These are phyloP conservation scores for Planoprotostelium fungivorum DNA, from an alignment of 78 protist genomes.

Conservation along the genomic window DNA sequence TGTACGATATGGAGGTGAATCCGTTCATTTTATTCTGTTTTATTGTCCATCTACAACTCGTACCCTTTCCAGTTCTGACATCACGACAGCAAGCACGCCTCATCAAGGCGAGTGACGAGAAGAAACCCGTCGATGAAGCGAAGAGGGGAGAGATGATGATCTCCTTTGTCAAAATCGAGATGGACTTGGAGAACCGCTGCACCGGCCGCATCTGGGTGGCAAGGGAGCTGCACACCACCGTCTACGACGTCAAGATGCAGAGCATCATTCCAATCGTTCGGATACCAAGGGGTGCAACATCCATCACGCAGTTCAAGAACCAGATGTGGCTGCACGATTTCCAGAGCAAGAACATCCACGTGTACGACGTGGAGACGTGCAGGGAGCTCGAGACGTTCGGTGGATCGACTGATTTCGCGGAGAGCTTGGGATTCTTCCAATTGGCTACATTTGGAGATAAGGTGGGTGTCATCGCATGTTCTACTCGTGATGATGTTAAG, in stretches of 20 bases:
- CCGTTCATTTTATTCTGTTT: no score
- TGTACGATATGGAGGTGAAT: neutral
- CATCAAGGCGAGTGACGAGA: no score
- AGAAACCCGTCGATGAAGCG: neutral
- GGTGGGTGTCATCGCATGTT: neutral
- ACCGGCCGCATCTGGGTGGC: neutral
- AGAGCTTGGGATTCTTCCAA: neutral
- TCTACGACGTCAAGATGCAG: neutral
- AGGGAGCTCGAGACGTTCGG: neutral
- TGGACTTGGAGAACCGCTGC: neutral
- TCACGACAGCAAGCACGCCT: no score
- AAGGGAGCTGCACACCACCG: neutral
- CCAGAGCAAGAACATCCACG: neutral
- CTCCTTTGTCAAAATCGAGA: neutral
- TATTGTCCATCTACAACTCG: no score
- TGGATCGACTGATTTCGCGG: neutral
- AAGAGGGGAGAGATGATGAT: neutral
- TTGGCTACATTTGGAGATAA: neutral
- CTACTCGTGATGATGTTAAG: neutral
- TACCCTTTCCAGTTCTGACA: no score
- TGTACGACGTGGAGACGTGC: neutral
- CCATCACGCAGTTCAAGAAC: neutral
- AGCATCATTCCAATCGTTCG: no score
- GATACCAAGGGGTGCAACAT: neutral
- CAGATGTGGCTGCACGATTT: neutral